Percentiles rank a stretch among this genome's conserved stretches.
Conservation (phyloP, 1,139 yeast species). For the Sugiyamaella xylanicola region DNA sequence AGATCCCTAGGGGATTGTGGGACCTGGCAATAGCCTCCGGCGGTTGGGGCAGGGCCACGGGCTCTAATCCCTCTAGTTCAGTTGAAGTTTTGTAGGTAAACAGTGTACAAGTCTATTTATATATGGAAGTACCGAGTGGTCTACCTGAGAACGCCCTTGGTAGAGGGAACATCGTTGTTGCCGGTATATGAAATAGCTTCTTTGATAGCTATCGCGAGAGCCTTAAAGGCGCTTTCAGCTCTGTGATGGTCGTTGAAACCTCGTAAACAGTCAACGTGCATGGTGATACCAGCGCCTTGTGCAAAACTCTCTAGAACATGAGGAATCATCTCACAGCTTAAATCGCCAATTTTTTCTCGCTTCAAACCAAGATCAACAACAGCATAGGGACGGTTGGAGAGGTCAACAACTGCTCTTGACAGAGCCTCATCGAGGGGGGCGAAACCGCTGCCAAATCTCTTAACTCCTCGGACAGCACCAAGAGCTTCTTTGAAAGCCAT, state of each 20-base stretch:
- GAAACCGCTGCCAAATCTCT: conserved; percentile 89
- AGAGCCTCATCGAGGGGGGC: conserved; percentile 97
- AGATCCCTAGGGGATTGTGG: no score
- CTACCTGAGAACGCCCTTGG: conserved; percentile 79
- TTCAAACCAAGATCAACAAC: conserved; percentile 86
- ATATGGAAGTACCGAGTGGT: background rate
- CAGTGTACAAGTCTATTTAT: background rate
- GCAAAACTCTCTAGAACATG: conserved; percentile 95
- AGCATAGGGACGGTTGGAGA: conserved; percentile 90
- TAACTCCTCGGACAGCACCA: conserved; percentile 87
- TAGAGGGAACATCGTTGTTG: conserved; percentile 87
- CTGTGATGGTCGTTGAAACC: conserved; percentile 96
- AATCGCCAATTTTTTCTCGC: conserved; percentile 90
- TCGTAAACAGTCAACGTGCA: conserved; percentile 91
- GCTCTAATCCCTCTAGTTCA: no score
- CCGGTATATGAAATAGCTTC: conserved; percentile 87
- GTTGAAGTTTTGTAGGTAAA: no score
- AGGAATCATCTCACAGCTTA: conserved; percentile 95
- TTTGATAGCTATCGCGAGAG: conserved; percentile 85
- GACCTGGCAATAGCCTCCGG: no score
- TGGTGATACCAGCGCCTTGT: conserved; percentile 82
- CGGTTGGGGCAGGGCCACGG: no score
- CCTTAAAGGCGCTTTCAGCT: conserved; percentile 95
- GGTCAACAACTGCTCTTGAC: conserved; percentile 90
- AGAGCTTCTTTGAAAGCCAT: conserved; percentile 85